These are phyloP conservation scores for Clitoria ternatea DNA, from an alignment of 306 rosid genomes.

Conservation along the genomic window DNA sequence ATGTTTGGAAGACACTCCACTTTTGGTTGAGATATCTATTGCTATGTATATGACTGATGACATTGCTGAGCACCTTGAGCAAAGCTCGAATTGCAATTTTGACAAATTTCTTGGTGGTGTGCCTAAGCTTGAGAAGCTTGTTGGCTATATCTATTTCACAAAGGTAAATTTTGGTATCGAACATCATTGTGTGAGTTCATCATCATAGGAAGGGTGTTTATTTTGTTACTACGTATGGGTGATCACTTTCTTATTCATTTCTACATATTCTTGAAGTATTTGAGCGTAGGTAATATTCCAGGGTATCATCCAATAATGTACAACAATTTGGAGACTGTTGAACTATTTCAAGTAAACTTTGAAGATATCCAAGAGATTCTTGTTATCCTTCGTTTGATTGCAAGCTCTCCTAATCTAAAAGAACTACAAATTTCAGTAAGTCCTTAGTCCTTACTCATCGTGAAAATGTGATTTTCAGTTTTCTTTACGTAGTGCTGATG, in stretches of 20 bases:
- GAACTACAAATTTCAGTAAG: conserved; percentile 88
- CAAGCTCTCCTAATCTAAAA: conserved; percentile 72
- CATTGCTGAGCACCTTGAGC: conserved; percentile 55
- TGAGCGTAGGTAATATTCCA: conserved; percentile 72
- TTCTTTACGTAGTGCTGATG: not conserved
- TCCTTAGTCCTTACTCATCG: not conserved
- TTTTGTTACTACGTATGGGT: not conserved
- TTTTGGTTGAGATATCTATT: conserved; percentile 55
- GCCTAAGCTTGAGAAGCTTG: conserved; percentile 77
- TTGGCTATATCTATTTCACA: conserved; percentile 78
- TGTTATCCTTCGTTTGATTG: conserved; percentile 79
- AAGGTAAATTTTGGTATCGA: conserved; percentile 53
- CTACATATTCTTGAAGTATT: conserved; percentile 49
- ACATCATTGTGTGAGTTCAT: conserved; percentile 12
- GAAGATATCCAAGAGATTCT: conserved; percentile 88
- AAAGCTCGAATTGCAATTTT: conserved; percentile 64
- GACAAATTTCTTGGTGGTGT: conserved; percentile 77
- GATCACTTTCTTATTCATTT: conserved; percentile 7
- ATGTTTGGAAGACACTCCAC: conserved; percentile 68
- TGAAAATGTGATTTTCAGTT: not conserved
- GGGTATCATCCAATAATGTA: conserved; percentile 45
- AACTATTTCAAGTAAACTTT: conserved; percentile 83
- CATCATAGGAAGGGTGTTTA: not conserved
- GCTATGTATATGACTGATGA: conserved; percentile 75
- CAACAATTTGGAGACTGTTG: conserved; percentile 57